Evolutionary conservation across 1,284 basidiomycete genomes (phyloP).

Genomic region (Laetiporus sulphureus): DNA sequence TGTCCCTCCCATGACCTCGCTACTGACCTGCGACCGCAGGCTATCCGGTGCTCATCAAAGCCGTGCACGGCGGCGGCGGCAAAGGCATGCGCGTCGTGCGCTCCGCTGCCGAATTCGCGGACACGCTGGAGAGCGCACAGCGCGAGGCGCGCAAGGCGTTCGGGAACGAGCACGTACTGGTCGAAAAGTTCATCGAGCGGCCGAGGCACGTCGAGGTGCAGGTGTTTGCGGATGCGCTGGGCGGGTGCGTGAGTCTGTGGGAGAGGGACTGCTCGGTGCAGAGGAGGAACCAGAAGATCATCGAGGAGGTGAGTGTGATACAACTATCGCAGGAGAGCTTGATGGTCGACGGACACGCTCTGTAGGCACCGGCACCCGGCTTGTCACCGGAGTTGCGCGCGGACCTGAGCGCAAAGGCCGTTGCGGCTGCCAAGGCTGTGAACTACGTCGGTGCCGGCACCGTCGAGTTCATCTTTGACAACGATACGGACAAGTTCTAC

Average conservation of each 20-base stretch:
- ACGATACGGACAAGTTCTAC: slow-evolving; percentile 77
- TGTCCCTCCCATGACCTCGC: neutral
- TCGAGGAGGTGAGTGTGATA: slow-evolving; percentile 74
- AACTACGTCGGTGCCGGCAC: slow-evolving; percentile 89
- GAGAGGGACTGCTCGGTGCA: slow-evolving; percentile 95
- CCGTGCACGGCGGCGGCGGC: slow-evolving; percentile 93
- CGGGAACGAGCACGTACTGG: slow-evolving; percentile 78
- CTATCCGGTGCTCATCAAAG: slow-evolving; percentile 93
- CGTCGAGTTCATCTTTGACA: slow-evolving; percentile 92
- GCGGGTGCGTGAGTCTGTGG: slow-evolving; percentile 82
- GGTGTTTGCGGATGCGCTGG: slow-evolving; percentile 77
- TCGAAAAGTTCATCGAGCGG: slow-evolving; percentile 82
- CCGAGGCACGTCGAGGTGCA: slow-evolving; percentile 89
- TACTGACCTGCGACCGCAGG: slow-evolving; percentile 29
- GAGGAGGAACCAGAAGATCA: slow-evolving; percentile 91
- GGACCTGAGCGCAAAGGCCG: slow-evolving; percentile 82
- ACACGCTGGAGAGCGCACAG: slow-evolving; percentile 79
- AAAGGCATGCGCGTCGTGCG: slow-evolving; percentile 94
- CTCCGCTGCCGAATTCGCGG: slow-evolving; percentile 57
- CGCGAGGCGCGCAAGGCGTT: slow-evolving; percentile 85
- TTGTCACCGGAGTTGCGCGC: slow-evolving; percentile 68
- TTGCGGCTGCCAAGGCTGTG: slow-evolving; percentile 88
- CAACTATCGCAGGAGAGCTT: no score
- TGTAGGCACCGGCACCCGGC: slow-evolving; percentile 84
- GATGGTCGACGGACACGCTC: no score